These are phyloP conservation scores for Pestalotiopsis sp. DNA, from an alignment of 2,329 filamentous ascomycete genomes.

Conservation along the genomic window DNA sequence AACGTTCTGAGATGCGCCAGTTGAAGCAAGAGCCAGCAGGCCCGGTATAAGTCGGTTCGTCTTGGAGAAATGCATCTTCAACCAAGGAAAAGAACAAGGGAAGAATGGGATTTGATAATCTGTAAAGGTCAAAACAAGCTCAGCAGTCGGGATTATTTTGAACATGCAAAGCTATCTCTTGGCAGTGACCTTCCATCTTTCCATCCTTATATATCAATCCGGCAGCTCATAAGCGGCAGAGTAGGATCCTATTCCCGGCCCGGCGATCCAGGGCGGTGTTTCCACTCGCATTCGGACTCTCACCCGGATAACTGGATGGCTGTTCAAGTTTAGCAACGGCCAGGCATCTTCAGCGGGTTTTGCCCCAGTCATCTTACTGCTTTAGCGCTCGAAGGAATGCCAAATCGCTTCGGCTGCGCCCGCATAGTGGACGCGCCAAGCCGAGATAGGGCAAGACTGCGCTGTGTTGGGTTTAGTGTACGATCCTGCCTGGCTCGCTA, in stretches of 20 bases:
- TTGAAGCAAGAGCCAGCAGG: neutral
- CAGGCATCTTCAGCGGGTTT: neutral
- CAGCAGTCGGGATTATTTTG: neutral
- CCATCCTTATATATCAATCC: neutral
- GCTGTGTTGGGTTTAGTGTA: neutral
- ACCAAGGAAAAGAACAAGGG: neutral
- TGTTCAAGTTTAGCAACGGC: neutral
- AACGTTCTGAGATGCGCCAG: neutral
- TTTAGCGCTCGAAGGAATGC: neutral
- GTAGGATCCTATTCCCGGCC: neutral
- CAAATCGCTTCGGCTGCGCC: neutral
- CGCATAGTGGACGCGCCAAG: neutral
- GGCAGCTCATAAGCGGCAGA: neutral
- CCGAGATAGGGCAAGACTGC: neutral
- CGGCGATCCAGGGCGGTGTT: neutral
- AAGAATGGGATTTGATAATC: neutral
- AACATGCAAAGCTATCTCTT: neutral
- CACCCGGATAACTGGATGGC: neutral
- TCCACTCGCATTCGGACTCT: conserved; percentile 3
- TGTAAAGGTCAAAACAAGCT: neutral
- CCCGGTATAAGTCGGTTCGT: neutral
- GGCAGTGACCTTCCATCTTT: neutral
- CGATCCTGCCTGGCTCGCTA: neutral
- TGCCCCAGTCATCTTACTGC: neutral
- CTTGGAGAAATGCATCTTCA: neutral